Evolutionary conservation across 1,284 basidiomycete species (phyloP).

Genomic region (Malassezia furfur): DNA sequence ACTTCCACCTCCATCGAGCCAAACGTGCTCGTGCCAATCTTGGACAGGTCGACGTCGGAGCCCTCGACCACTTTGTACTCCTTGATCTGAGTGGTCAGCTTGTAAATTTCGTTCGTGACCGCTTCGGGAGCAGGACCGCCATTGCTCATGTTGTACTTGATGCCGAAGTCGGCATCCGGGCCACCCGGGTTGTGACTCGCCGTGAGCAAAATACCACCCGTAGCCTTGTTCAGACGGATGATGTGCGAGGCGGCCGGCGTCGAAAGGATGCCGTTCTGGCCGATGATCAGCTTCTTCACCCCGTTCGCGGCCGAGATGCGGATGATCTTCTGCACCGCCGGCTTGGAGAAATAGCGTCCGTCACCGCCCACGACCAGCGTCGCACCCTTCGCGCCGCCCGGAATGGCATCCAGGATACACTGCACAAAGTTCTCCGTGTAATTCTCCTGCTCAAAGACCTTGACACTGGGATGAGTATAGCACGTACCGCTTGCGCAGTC

Average conservation of each 20-base stretch:
- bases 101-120: conserved; percentile 86
- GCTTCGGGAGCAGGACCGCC: conserved; percentile 92
- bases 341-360: conserved; percentile 84
- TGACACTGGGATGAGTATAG: conserved; percentile 25
- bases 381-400: conserved; percentile 58
- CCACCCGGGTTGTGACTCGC: conserved; percentile 97
- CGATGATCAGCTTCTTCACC: conserved; percentile 45
- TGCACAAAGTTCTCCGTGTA: conserved; percentile 99
- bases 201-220: conserved; percentile 94
- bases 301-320: conserved; percentile 77
- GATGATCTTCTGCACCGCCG: conserved; percentile 81
- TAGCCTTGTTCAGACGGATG: conserved; percentile 88
- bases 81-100: conserved; percentile 74
- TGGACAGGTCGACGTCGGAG: conserved; percentile 71
- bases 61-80: conserved; percentile 77
- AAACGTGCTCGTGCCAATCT: conserved; percentile 67
- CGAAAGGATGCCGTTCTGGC: conserved; percentile 77
- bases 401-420: conserved; percentile 82
- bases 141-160: conserved; percentile 97
- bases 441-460: conserved; percentile 56
- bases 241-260: conserved; percentile 93
- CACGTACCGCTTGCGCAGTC: conserved; percentile 40
- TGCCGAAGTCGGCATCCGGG: conserved; percentile 93
- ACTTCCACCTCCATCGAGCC: conserved; percentile 64
- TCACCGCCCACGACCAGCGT: conserved; percentile 95